Conservation (phyloP, 2,329 filamentous ascomycete genomes). For the Fusarium continuum region DNA sequence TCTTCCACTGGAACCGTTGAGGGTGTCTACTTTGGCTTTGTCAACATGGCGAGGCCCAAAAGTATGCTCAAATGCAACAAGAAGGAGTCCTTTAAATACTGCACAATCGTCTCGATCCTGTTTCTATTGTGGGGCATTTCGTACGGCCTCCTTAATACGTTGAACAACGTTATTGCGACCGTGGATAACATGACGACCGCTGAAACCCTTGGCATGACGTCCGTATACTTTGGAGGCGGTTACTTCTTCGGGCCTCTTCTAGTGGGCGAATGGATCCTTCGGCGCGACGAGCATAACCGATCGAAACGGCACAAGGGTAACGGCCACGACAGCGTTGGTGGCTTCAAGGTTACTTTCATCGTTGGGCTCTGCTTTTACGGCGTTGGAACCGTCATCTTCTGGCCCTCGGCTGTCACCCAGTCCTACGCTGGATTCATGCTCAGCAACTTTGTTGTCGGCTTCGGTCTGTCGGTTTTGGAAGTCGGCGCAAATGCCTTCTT, state of each 20-base stretch:
- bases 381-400: constrained; percentile 83
- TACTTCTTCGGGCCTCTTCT: constrained; percentile 76
- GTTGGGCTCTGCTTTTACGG: constrained; percentile 79
- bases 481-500: constrained; percentile 82
- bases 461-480: constrained; percentile 79
- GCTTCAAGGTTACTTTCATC: constrained; percentile 85
- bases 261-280: constrained; percentile 75
- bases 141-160: constrained; percentile 83
- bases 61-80: constrained; percentile 73
- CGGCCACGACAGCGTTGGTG: constrained; percentile 60
- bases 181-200: constrained; percentile 69
- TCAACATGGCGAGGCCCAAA: constrained; percentile 74
- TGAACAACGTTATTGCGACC: constrained; percentile 75
- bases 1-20: constrained; percentile 48
- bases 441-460: constrained; percentile 77
- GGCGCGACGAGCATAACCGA: constrained; percentile 70
- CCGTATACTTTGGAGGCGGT: constrained; percentile 74
- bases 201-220: constrained; percentile 73
- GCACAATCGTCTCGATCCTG: constrained; percentile 77
- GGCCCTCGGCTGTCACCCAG: constrained; percentile 78
- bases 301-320: constrained; percentile 51
- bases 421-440: constrained; percentile 83
- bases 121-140: constrained; percentile 93
- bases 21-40: constrained; percentile 77
- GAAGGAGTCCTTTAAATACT: constrained; percentile 74